A percentile compares a stretch with the other conserved stretches of the same genome.
phyloP scores from a whole-genome alignment of 1,284 basidiomycete species.

The Caloboletus firmus region DNA sequence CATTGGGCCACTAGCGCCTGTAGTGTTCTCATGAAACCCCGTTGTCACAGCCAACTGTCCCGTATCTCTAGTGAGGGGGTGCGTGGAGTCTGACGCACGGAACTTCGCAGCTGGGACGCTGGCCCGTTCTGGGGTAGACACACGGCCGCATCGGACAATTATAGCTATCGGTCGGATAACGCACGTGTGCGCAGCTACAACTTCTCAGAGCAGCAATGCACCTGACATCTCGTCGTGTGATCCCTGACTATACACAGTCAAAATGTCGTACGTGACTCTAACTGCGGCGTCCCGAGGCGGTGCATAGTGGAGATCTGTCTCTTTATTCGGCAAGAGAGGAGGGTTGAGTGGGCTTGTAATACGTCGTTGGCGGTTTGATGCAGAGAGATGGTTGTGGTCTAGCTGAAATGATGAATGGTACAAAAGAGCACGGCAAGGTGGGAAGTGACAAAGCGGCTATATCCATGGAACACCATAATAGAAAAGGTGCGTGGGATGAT shows the following conservation, averaged over 20 bases:
- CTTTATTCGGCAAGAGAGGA: not conserved
- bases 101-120: too few relatives aligned
- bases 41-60: not conserved
- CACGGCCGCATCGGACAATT: too few relatives aligned
- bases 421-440: not conserved
- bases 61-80: too few relatives aligned
- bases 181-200: not conserved
- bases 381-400: not conserved
- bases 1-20: not conserved
- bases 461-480: not conserved
- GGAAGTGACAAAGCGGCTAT: not conserved
- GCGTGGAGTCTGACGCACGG: too few relatives aligned
- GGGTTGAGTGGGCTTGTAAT: not conserved
- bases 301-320: not conserved
- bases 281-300: not conserved
- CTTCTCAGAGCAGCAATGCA: not conserved
- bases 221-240: not conserved
- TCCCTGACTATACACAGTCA: not conserved
- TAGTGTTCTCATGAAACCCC: not conserved
- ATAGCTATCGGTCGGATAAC: not conserved
- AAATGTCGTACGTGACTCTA: not conserved
- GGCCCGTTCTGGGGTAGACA: not conserved
- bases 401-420: not conserved
- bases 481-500: not conserved
- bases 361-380: not conserved